These are phyloP conservation scores for Xerocomus spinulosus DNA, from an alignment of 768 basidiomycete genomes.

Conservation along the genomic window DNA sequence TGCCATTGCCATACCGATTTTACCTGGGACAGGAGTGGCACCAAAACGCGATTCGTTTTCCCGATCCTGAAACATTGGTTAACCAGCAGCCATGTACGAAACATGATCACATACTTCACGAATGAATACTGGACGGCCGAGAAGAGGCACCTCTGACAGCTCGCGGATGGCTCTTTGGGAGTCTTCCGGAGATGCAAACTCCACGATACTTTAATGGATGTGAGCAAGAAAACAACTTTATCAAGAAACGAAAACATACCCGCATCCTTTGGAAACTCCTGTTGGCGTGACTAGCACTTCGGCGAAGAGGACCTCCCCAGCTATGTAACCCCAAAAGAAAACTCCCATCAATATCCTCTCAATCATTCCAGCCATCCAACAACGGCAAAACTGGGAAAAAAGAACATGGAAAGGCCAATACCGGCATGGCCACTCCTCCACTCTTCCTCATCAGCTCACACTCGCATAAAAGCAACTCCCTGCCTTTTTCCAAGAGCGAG, in stretches of 20 bases:
- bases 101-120: conserved; percentile 63
- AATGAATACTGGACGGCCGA: conserved; percentile 93
- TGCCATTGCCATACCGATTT: conserved; percentile 94
- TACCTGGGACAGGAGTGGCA: conserved; percentile 90
- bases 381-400: conserved; percentile 40
- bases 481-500: conserved; percentile 34
- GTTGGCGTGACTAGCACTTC: conserved; percentile 97
- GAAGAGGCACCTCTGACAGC: conserved; percentile 82
- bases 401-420: conserved; percentile 39
- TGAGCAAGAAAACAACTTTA: conserved; percentile 7
- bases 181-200: conserved; percentile 87
- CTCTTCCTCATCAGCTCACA: conserved; percentile 35
- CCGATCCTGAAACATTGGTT: conserved; percentile 62
- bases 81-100: neutral
- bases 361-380: conserved; percentile 49
- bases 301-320: conserved; percentile 99
- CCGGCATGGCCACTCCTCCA: conserved; percentile 26
- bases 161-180: conserved; percentile 86
- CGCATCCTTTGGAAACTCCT: conserved; percentile 97
- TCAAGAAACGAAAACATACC: conserved; percentile 56
- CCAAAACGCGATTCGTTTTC: conserved; percentile 96
- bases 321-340: conserved; percentile 88
- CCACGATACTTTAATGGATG: conserved; percentile 72
- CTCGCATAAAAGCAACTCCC: conserved; percentile 28
- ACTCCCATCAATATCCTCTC: conserved; percentile 93